Conservation (phyloP, 371 early-diverging fungal genomes). For the Actinomucor elegans region DNA sequence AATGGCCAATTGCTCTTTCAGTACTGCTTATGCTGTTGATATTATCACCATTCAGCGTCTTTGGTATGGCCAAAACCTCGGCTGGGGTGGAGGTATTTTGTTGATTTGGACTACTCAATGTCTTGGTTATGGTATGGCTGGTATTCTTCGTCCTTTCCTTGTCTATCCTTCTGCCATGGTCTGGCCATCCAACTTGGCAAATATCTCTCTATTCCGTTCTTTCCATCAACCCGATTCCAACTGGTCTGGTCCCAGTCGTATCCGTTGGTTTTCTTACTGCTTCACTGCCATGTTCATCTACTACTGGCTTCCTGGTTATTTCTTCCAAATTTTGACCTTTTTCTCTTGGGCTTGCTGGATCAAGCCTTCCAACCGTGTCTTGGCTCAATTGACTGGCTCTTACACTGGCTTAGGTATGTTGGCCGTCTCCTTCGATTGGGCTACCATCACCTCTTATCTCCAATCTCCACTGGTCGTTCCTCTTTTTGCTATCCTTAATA, state of each 20-base stretch:
- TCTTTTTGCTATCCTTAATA: constrained; percentile 67
- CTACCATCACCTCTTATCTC: constrained; percentile 63
- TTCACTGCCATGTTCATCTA: constrained; percentile 63
- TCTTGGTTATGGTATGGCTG: constrained; percentile 85
- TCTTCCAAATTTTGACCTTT: constrained; percentile 68
- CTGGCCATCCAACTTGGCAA: constrained; percentile 78
- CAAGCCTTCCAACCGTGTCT: constrained; percentile 53
- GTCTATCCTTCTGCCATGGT: constrained; percentile 85
- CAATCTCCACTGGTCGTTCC: constrained; percentile 73
- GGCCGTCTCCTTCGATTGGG: constrained; percentile 78
- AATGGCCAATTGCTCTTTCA: constrained; percentile 56
- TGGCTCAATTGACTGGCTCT: constrained; percentile 66
- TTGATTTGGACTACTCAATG: constrained; percentile 73
- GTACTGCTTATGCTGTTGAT: constrained; percentile 75
- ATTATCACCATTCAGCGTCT: constrained; percentile 67
- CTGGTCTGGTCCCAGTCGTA: constrained; percentile 52
- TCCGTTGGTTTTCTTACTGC: constrained; percentile 64
- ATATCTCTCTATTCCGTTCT: constrained; percentile 71
- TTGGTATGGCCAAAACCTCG: constrained; percentile 62
- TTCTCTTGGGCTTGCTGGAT: constrained; percentile 79
- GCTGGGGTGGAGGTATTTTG: constrained; percentile 60
- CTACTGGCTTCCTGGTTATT: constrained; percentile 78
- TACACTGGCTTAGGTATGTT: constrained; percentile 69
- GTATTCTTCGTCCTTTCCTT: constrained; percentile 71
- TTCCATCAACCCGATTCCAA: constrained; percentile 63